Evolutionary conservation across 345 rosid species (phyloP).

Genomic region (Dimocarpus longan): DNA sequence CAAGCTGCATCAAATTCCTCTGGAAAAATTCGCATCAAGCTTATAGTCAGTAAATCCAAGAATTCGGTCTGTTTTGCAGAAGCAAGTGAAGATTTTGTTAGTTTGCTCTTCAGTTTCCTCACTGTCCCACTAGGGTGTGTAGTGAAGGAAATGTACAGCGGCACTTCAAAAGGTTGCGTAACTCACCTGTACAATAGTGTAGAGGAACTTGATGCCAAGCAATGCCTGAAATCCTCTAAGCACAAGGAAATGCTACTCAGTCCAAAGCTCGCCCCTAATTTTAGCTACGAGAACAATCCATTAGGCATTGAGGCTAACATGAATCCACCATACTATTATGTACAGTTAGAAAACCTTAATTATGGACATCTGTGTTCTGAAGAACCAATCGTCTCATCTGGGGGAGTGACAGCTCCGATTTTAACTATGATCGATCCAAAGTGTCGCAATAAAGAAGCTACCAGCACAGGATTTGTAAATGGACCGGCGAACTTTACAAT

Average conservation of each 20-base stretch:
- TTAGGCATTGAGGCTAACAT: neutral
- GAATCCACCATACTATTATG: neutral
- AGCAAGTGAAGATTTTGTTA: conserved; percentile 4
- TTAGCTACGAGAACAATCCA: conserved; percentile 4
- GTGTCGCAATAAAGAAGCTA: neutral
- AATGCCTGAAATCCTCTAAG: conserved; percentile 16
- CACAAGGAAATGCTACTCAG: conserved; percentile 11
- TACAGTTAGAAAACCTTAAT: too few relatives aligned
- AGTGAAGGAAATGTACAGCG: conserved; percentile 12
- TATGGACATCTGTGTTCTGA: neutral
- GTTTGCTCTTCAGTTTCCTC: conserved; percentile 33
- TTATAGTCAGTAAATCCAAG: conserved; percentile 29
- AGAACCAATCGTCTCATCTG: neutral
- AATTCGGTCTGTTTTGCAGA: conserved; percentile 29
- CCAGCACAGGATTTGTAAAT: conserved; percentile 12
- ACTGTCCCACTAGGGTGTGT: conserved; percentile 31
- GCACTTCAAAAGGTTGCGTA: conserved; percentile 14
- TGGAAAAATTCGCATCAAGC: conserved; percentile 17
- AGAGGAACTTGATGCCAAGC: conserved; percentile 9
- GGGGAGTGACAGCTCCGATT: rapidly evolving
- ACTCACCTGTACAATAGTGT: conserved; percentile 19
- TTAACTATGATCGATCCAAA: conserved; percentile 23
- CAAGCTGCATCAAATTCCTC: neutral
- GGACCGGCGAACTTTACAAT: conserved; percentile 22
- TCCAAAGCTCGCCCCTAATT: conserved; percentile 26